Evolutionary conservation across 1,284 basidiomycete genomes (phyloP).

Genomic region (Stereum hirsutum): DNA sequence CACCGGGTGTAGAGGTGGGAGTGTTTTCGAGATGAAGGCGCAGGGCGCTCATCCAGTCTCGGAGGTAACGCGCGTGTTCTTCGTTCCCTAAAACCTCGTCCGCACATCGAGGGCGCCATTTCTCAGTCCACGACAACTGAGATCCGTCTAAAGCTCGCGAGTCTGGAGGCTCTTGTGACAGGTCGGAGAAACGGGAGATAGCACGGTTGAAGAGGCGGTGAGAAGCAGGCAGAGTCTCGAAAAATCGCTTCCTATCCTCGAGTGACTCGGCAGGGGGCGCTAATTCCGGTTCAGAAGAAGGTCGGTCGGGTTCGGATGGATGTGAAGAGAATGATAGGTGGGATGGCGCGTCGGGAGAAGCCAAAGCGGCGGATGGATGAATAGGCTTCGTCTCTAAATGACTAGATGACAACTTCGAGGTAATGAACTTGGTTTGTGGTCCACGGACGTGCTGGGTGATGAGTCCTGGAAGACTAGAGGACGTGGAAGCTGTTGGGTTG

Average conservation of each 20-base stretch:
- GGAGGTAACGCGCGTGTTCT: slow-evolving; percentile 61
- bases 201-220: slow-evolving; percentile 34
- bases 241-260: neutral
- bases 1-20: slow-evolving; percentile 1
- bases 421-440: neutral
- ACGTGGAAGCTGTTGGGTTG: neutral
- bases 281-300: neutral
- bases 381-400: neutral
- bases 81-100: slow-evolving; percentile 85
- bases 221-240: slow-evolving; percentile 9
- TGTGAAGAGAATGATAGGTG: neutral
- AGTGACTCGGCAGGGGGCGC: neutral
- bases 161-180: neutral
- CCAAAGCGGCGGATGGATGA: neutral
- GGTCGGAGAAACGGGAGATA: slow-evolving; percentile 35
- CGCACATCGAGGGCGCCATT: slow-evolving; percentile 69
- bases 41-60: slow-evolving; percentile 74
- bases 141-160: slow-evolving; percentile 2
- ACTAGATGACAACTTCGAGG: neutral
- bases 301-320: neutral
- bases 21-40: slow-evolving; percentile 43
- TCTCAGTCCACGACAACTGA: slow-evolving; percentile 64
- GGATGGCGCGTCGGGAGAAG: neutral
- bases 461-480: neutral
- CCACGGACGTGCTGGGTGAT: slow-evolving; percentile 1